Evolutionary conservation across 768 basidiomycete species (phyloP).

Genomic region (Mycena sanguinolenta): DNA sequence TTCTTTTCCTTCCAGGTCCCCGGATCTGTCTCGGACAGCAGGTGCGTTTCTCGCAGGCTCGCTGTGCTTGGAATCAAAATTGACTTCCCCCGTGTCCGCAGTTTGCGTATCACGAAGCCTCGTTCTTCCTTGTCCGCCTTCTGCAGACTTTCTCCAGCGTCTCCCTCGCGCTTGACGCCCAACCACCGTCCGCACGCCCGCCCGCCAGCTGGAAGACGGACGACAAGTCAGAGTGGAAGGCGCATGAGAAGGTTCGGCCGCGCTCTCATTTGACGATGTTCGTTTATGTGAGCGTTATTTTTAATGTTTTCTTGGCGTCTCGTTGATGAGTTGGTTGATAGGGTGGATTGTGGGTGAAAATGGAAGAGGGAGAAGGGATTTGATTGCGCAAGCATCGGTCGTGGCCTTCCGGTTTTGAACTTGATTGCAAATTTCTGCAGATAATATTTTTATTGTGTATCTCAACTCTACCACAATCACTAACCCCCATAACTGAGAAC

Average conservation of each 20-base stretch:
- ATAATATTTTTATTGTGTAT: too few relatives aligned
- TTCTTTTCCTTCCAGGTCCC: slow-evolving; percentile 38
- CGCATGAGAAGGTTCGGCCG: slow-evolving; percentile 60
- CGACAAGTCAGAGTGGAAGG: slow-evolving; percentile 50
- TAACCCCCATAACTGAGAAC: too few relatives aligned
- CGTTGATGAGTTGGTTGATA: neutral
- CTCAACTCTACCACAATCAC: too few relatives aligned
- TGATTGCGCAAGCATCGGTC: neutral
- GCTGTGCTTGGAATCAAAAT: neutral
- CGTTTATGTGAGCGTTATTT: slow-evolving; percentile 51
- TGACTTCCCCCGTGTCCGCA: slow-evolving; percentile 35
- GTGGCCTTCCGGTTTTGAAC: too few relatives aligned
- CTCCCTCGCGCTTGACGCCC: slow-evolving; percentile 58
- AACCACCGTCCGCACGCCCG: slow-evolving; percentile 56
- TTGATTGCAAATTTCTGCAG: too few relatives aligned
- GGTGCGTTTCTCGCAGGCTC: slow-evolving; percentile 38
- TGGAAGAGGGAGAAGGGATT: neutral
- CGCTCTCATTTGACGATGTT: slow-evolving; percentile 69
- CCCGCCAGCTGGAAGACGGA: slow-evolving; percentile 61
- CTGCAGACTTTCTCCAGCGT: slow-evolving; percentile 67
- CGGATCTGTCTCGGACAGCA: slow-evolving; percentile 67
- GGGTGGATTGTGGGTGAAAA: neutral
- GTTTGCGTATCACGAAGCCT: slow-evolving; percentile 78
- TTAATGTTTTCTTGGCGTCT: neutral
- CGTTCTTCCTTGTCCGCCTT: slow-evolving; percentile 73